A percentile compares a stretch with the other conserved stretches of the same genome.
These are phyloP conservation scores for Cladosporium sp. DNA, from an alignment of 2,329 filamentous ascomycete species.

Conservation along the genomic window DNA sequence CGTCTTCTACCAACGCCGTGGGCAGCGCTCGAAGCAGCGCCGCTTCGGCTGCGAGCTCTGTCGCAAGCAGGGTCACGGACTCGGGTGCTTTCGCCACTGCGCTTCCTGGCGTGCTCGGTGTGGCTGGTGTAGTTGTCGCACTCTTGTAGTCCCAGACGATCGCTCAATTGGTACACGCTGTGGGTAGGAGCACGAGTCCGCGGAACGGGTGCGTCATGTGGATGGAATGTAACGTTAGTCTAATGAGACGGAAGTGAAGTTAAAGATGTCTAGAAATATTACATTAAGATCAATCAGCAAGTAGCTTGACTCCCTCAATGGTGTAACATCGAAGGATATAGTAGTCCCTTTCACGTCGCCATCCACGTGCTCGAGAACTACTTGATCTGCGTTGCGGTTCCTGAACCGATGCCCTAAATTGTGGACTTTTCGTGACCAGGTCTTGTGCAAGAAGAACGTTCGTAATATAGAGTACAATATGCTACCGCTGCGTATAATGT, in stretches of 20 bases:
- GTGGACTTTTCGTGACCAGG: not conserved
- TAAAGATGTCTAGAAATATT: too few relatives aligned
- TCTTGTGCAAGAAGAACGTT: not conserved
- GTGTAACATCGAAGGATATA: too few relatives aligned
- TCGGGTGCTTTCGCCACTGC: constrained; percentile 5
- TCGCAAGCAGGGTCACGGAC: not conserved
- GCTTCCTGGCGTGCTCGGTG: constrained; percentile 2
- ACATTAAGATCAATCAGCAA: not conserved
- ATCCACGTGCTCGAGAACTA: too few relatives aligned
- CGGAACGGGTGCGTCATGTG: not conserved
- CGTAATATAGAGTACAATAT: constrained; percentile 14
- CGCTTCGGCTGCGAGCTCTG: constrained; percentile 2
- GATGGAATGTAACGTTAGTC: not conserved
- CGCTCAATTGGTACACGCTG: not conserved
- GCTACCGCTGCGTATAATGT: constrained; percentile 12
- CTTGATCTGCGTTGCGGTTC: too few relatives aligned
- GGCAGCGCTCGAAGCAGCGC: not conserved
- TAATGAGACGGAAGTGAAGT: not conserved
- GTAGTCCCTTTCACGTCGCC: too few relatives aligned
- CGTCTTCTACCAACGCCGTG: not conserved
- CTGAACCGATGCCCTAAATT: not conserved
- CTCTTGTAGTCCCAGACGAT: not conserved
- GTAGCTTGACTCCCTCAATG: not conserved
- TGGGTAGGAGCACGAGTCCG: not conserved
- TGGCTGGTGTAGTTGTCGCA: not conserved